Base-by-base conservation (phyloP, 2,329 filamentous ascomycete species). In the Aspergillus texensis region DNA sequence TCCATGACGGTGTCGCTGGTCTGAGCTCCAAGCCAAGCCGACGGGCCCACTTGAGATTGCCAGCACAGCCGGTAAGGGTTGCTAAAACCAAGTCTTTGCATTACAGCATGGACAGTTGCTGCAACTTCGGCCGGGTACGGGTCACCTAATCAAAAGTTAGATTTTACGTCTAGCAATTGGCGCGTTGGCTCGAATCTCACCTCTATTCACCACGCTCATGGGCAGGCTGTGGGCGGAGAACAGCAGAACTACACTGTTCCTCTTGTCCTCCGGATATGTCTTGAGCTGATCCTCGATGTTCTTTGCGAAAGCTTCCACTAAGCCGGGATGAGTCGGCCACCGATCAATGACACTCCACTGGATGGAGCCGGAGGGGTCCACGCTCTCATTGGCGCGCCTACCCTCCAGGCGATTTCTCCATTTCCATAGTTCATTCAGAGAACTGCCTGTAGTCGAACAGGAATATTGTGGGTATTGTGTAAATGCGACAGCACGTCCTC, bases 401-500 rank as follows among this genome's bases (percentile, higher is more conserved):
- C 92, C 92, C 78, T 98, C 94, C 59, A 99, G 81, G 66, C 81
- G 85, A 74, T 93, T 91, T 67, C 94, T 87, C 93, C 94, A 97
- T 81, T 96, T 97, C 95, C 95, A 99, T 41, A 99, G 81, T 81
- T 99, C 95, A 74, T 99, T 99, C 62, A 99, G 81, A 66, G 93
- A 97, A 78, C 93, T 97, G 26, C 95, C 95, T 0, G 95, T 99
- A 1, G 95, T 99, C 24, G 93, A 97, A 81, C 96, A 99, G 24
- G 93, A 97, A 80, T 99, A 99, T 77, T 99, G 95, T 2, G 95
- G 95, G 73, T 99, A 99, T 79, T 99, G 95, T 32, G 94, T 97
- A 75, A 99, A 99, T 1, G 95, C 95, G 5, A 99, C 93, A 1
- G 96, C 95, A 63, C 95, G 87, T 3, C 94, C 94, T n/a, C 94